Evolutionary conservation across 1,284 basidiomycete species (phyloP).

Genomic region (Inonotus obliquus): DNA sequence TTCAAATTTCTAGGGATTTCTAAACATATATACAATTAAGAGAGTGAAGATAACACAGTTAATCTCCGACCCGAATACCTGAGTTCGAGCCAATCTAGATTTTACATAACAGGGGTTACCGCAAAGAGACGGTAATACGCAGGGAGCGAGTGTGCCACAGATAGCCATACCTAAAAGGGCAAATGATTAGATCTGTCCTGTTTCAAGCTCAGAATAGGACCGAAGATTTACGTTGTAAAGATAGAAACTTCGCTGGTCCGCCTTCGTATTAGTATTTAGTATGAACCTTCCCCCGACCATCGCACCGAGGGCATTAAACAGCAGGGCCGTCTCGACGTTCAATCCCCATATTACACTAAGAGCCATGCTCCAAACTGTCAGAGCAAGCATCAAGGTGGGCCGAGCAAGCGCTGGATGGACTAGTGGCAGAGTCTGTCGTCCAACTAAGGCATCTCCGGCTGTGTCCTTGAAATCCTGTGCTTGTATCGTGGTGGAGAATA

Average conservation of each 20-base stretch:
- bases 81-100: no score
- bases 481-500: slow-evolving; percentile 35
- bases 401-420: slow-evolving; percentile 25
- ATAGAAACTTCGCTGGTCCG: slow-evolving; percentile 10
- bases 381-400: slow-evolving; percentile 21
- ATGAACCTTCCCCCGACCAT: slow-evolving; percentile 11
- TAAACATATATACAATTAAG: no score
- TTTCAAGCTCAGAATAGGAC: not conserved
- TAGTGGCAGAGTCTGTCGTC: slow-evolving; percentile 38
- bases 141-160: slow-evolving; percentile 18
- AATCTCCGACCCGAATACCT: no score
- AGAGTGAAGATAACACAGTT: no score
- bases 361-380: slow-evolving; percentile 28
- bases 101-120: not conserved
- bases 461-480: slow-evolving; percentile 40
- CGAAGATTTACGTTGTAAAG: slow-evolving; percentile 13
- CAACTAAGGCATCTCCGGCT: slow-evolving; percentile 33
- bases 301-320: slow-evolving; percentile 6
- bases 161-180: slow-evolving; percentile 18
- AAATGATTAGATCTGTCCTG: not conserved
- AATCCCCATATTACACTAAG: slow-evolving; percentile 22
- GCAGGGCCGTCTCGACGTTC: not conserved
- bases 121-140: slow-evolving; percentile 15
- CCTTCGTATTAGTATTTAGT: not conserved
- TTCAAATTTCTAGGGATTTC: no score